A percentile compares a stretch with the other conserved stretches of the same genome.
Conservation (phyloP, 768 basidiomycete genomes). For the Nidularia pulvinata region DNA sequence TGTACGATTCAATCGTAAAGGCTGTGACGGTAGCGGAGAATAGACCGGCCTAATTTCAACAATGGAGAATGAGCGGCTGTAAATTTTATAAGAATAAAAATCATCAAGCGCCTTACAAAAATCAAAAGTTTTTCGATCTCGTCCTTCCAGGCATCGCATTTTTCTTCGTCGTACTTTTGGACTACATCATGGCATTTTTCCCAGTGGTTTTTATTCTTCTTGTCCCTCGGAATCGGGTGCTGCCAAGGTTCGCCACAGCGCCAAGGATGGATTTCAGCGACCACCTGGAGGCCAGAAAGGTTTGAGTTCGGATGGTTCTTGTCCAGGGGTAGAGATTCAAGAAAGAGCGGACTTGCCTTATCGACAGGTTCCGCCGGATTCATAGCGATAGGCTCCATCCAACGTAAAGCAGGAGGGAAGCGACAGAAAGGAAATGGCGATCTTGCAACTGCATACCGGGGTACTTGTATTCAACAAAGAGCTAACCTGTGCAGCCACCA, state of each 20-base stretch:
- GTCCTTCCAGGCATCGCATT: constrained; percentile 16
- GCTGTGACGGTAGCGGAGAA: constrained; percentile 18
- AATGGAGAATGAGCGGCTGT: background rate
- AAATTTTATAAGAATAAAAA: background rate
- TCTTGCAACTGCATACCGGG: too few relatives aligned
- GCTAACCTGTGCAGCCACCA: too few relatives aligned
- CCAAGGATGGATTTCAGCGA: background rate
- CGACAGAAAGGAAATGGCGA: too few relatives aligned
- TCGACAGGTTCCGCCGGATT: too few relatives aligned
- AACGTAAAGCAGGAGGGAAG: too few relatives aligned
- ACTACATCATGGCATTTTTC: constrained; percentile 11
- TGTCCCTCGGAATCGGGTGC: constrained; percentile 6
- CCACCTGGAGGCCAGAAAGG: too few relatives aligned
- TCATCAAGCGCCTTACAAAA: constrained; percentile 10
- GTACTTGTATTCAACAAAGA: too few relatives aligned
- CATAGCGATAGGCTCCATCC: too few relatives aligned
- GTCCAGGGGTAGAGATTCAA: too few relatives aligned
- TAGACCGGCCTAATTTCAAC: constrained; percentile 10
- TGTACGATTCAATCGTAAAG: constrained; percentile 15
- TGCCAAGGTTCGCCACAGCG: constrained; percentile 9
- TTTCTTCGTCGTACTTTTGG: constrained; percentile 14
- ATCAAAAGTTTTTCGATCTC: constrained; percentile 17
- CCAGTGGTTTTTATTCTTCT: constrained; percentile 10
- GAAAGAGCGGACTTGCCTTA: too few relatives aligned
- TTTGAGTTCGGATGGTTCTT: too few relatives aligned